phyloP scores from a whole-genome alignment of 2,329 filamentous ascomycete genomes.

The Thermothelomyces thermophilus region DNA sequence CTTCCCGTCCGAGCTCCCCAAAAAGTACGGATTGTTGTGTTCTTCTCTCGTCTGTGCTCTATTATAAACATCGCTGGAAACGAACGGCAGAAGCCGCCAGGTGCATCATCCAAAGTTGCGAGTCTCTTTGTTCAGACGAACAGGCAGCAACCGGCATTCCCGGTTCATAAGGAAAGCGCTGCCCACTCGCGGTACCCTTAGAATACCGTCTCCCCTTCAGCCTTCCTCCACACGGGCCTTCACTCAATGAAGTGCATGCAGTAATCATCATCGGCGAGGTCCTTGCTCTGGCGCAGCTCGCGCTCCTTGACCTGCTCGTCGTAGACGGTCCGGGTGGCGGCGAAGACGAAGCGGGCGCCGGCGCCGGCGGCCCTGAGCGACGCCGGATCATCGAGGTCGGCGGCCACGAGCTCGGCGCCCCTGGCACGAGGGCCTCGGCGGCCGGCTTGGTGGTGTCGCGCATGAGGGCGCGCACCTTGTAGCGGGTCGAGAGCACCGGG shows the following conservation, averaged over 20 bases:
- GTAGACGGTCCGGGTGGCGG: slow-evolving; percentile 33
- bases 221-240: too few relatives aligned
- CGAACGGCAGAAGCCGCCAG: too few relatives aligned
- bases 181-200: too few relatives aligned
- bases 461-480: slow-evolving; percentile 40
- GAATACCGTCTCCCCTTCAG: slow-evolving; percentile 33
- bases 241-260: slow-evolving; percentile 42
- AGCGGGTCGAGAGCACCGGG: slow-evolving; percentile 19
- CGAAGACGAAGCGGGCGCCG: slow-evolving; percentile 35
- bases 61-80: too few relatives aligned
- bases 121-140: too few relatives aligned
- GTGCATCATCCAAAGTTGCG: too few relatives aligned
- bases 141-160: too few relatives aligned
- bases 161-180: too few relatives aligned
- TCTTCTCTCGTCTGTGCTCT: too few relatives aligned
- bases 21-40: too few relatives aligned
- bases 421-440: slow-evolving; percentile 14
- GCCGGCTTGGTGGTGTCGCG: slow-evolving; percentile 30
- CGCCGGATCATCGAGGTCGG: slow-evolving; percentile 24
- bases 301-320: slow-evolving; percentile 23
- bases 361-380: slow-evolving; percentile 33
- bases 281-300: slow-evolving; percentile 33
- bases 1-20: too few relatives aligned
- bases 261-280: slow-evolving; percentile 43
- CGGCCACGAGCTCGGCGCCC: slow-evolving; percentile 40